phyloP scores from a whole-genome alignment of 2,329 filamentous ascomycete species.

The Monilinia polystroma region DNA sequence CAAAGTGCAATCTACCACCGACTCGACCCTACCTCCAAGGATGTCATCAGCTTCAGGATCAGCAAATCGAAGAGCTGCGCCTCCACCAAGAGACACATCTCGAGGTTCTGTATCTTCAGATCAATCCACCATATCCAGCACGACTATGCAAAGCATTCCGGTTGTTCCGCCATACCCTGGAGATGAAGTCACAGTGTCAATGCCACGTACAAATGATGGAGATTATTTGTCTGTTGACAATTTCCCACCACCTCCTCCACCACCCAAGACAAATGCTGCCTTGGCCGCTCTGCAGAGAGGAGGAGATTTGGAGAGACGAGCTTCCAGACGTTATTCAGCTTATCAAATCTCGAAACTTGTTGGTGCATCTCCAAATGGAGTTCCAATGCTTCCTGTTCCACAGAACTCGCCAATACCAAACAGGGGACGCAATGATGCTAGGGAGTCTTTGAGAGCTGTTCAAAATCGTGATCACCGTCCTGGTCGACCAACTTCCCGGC shows the following conservation, averaged over 20 bases:
- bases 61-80: constrained; percentile 29
- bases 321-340: constrained; percentile 88
- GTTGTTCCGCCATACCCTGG: constrained; percentile 70
- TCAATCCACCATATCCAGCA: constrained; percentile 69
- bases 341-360: constrained; percentile 97
- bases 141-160: constrained; percentile 72
- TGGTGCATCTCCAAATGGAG: constrained; percentile 74
- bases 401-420: constrained; percentile 84
- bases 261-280: constrained; percentile 85
- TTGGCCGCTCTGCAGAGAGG: constrained; percentile 87
- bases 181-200: constrained; percentile 54
- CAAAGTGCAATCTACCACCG: constrained; percentile 27
- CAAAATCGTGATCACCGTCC: constrained; percentile 57
- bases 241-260: constrained; percentile 73
- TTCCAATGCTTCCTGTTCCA: constrained; percentile 81
- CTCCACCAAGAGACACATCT: constrained; percentile 51
- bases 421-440: constrained; percentile 70
- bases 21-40: constrained; percentile 49
- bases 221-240: constrained; percentile 53
- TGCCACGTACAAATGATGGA: constrained; percentile 42
- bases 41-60: constrained; percentile 39
- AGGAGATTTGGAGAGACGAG: constrained; percentile 86
- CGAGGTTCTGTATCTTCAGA: constrained; percentile 54
- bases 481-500: constrained; percentile 46
- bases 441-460: constrained; percentile 79